Conservation (phyloP, 306 rosid species). For the Morella rubra region DNA sequence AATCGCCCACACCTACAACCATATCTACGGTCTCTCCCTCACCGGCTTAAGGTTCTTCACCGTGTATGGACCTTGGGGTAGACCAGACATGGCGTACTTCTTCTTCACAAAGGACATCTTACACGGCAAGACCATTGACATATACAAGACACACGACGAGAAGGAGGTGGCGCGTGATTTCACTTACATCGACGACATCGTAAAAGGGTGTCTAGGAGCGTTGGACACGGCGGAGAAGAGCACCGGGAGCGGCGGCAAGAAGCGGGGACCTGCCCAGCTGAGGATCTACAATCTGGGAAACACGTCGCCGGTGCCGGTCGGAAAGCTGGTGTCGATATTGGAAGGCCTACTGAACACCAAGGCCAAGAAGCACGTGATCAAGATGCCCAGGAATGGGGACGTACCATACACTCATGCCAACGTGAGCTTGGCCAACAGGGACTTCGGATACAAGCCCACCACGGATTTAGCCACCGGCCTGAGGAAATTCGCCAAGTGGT, state of each 20-base stretch:
- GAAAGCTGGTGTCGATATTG: constrained; percentile 41
- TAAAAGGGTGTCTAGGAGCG: constrained; percentile 47
- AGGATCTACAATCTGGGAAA: constrained; percentile 54
- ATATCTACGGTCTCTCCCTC: constrained; percentile 53
- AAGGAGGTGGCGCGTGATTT: constrained; percentile 68
- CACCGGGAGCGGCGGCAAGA: constrained; percentile 55
- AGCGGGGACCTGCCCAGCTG: constrained; percentile 43
- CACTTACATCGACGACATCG: constrained; percentile 60
- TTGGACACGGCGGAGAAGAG: constrained; percentile 48
- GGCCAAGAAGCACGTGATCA: constrained; percentile 50
- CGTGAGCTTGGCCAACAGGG: constrained; percentile 43
- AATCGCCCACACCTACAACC: constrained; percentile 57
- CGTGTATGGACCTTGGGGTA: constrained; percentile 57
- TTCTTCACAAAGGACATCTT: constrained; percentile 57
- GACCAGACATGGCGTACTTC: constrained; percentile 67
- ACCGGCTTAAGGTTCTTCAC: constrained; percentile 60
- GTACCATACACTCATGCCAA: constrained; percentile 61
- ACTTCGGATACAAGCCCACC: constrained; percentile 52
- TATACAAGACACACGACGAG: constrained; percentile 45
- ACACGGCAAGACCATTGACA: constrained; percentile 45
- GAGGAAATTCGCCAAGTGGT: constrained; percentile 62
- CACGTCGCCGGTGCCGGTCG: constrained; percentile 60
- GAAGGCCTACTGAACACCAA: constrained; percentile 35
- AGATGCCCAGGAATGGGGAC: constrained; percentile 61
- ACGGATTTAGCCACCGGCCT: constrained; percentile 51